Evolutionary conservation across 2,329 filamentous ascomycete species (phyloP), one percentile per base, ranked within the genome.

Genomic region (Teratosphaeria destructans): DNA sequence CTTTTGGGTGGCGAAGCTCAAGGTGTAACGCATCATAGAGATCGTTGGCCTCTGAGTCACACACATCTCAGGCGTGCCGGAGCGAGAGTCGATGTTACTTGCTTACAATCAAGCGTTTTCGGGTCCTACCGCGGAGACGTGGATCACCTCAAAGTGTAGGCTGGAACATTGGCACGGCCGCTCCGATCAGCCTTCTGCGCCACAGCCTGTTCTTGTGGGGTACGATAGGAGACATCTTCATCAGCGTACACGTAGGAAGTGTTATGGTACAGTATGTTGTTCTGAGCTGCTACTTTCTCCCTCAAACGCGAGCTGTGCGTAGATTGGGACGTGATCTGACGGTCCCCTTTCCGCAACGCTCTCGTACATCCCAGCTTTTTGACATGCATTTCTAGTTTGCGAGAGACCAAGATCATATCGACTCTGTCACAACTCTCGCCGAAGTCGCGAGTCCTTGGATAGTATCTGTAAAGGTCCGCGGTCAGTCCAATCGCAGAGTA

Each of bases 1-100:
- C 58, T 85, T 88, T 63, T 99, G 94, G 94, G 79, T 95, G 32
- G 93, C 89, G 8, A 49, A 19, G 43, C 43, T 49, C 43, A 49
- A 49, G 19, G 23, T 3, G 19, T 16, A 49, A 43, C 1, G 37
- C 37, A 43, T 14, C 5, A 2, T 43, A n/a, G 12, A 43, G 29
- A 32, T 32, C 2, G 29, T 32, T 32, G 29, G 29, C 29, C 29
- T 32, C 3, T 3, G 29, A 32, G 29, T 32, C 29, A 32, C 29
- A 23, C 7, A 32, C 29, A 32, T 5, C 29, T 32, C 3, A 32
- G 29, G 29, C 29, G 4, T 32, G 29, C 29, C 29, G 29, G 29
- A 32, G 29, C 29, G 29, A 5, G 7, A 5, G 29, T 32, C 29
- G 29, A 32, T 32, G 29, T 32, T 7, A 7, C 29, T 32, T 32